A percentile compares a stretch with the other conserved stretches of the same genome.
These are phyloP conservation scores for Mastigamoeba balamuthi DNA, from an alignment of 78 protist species.

Conservation along the genomic window DNA sequence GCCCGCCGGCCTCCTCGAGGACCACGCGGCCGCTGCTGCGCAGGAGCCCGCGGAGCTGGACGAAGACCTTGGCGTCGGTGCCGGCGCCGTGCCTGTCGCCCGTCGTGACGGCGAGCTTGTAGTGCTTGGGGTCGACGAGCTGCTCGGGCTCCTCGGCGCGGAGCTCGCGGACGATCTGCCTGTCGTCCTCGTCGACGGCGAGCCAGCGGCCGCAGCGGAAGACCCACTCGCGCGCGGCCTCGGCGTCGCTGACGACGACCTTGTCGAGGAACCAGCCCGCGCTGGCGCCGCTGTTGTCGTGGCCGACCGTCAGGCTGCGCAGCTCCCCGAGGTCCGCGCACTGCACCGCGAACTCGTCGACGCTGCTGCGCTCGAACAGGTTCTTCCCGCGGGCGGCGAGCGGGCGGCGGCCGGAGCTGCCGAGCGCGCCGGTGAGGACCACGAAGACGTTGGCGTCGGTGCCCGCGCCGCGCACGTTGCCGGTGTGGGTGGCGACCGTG, in stretches of 20 bases:
- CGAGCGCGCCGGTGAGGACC: not conserved
- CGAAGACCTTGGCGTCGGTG: not conserved
- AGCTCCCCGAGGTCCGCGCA: not conserved
- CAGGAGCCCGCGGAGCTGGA: not conserved
- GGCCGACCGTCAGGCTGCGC: not conserved
- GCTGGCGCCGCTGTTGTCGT: not conserved
- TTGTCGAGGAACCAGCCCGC: conserved; percentile 4
- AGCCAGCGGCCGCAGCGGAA: not conserved
- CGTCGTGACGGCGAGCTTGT: not conserved
- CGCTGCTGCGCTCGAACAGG: not conserved
- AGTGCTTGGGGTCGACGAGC: not conserved
- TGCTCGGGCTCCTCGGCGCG: not conserved
- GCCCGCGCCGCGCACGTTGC: not conserved
- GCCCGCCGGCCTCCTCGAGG: not conserved
- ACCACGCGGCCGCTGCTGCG: not conserved
- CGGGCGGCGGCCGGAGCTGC: not conserved
- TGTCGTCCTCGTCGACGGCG: not conserved
- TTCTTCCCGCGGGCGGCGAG: not conserved
- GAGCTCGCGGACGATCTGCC: not conserved
- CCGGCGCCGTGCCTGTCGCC: not conserved
- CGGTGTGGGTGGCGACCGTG: not conserved
- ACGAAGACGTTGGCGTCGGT: not conserved
- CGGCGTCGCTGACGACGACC: not conserved
- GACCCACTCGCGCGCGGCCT: not conserved
- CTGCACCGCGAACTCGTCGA: not conserved